These are phyloP conservation scores for Podaxis mareebaensis DNA, from an alignment of 768 basidiomycete genomes.

Conservation along the genomic window DNA sequence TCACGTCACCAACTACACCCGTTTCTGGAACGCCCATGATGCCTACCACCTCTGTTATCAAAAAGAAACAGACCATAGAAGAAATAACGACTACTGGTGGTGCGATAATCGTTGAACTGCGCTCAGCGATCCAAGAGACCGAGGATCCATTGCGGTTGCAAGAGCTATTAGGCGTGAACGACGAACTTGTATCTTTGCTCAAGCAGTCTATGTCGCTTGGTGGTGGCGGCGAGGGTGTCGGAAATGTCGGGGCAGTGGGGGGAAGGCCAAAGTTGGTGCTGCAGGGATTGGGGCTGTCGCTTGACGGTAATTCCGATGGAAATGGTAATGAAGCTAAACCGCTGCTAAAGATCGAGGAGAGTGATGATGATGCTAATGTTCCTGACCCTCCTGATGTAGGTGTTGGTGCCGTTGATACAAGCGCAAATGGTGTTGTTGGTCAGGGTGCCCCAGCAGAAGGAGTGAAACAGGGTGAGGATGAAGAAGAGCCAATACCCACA, in stretches of 20 bases:
- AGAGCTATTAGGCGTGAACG: constrained; percentile 71
- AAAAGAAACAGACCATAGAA: constrained; percentile 15
- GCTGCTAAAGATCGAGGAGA: constrained; percentile 9
- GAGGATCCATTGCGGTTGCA: constrained; percentile 63
- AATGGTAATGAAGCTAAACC: constrained; percentile 19
- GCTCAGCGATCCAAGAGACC: constrained; percentile 52
- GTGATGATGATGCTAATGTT: constrained; percentile 3
- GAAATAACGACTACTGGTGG: constrained; percentile 50
- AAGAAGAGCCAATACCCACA: constrained; percentile 38
- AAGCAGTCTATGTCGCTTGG: constrained; percentile 42
- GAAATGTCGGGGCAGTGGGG: neutral
- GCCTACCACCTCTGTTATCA: constrained; percentile 6
- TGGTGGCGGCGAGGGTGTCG: constrained; percentile 9
- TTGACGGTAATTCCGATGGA: constrained; percentile 27
- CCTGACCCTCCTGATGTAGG: constrained; percentile 10
- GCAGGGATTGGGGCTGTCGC: constrained; percentile 44
- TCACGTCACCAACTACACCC: constrained; percentile 14
- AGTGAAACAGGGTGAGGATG: constrained; percentile 26
- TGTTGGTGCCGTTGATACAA: neutral
- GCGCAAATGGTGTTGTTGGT: neutral
- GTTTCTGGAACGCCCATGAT: neutral
- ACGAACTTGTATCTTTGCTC: constrained; percentile 61
- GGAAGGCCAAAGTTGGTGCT: constrained; percentile 39
- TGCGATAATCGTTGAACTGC: constrained; percentile 52
- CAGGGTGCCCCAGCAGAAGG: constrained; percentile 17